Percentiles rank a stretch among this genome's conserved stretches.
Evolutionary conservation across 768 basidiomycete species (phyloP).

Genomic region (Steccherinum ochraceum): DNA sequence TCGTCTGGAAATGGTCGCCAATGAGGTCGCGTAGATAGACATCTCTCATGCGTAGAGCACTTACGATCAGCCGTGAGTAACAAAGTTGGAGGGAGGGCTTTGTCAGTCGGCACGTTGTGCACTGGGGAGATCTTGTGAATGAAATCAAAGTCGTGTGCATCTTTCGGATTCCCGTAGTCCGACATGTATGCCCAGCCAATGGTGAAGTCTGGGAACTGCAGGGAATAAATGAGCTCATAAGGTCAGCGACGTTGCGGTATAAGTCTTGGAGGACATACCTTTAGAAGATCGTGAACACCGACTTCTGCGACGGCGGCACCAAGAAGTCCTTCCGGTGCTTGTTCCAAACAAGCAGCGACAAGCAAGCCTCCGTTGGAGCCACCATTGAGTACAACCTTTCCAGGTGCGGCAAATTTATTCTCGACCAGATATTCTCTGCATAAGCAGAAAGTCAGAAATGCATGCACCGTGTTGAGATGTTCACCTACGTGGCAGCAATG

Average conservation of each 20-base stretch:
- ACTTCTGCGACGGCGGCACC: conserved; percentile 78
- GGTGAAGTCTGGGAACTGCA: conserved; percentile 68
- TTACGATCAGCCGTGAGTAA: conserved; percentile 77
- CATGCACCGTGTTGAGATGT: neutral
- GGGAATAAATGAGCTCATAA: too few species aligned
- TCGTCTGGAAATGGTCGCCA: conserved; percentile 48
- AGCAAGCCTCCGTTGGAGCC: conserved; percentile 77
- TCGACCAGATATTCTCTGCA: conserved; percentile 64
- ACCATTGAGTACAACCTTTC: conserved; percentile 73
- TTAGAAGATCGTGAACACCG: conserved; percentile 74
- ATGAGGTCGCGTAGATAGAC: too few species aligned
- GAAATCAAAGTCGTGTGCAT: conserved; percentile 78
- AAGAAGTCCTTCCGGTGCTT: conserved; percentile 67
- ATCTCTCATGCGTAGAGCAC: too few species aligned
- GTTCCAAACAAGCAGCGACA: conserved; percentile 80
- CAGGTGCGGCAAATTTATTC: conserved; percentile 59
- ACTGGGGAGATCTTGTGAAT: conserved; percentile 75
- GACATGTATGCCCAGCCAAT: conserved; percentile 77
- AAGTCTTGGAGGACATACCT: conserved; percentile 34
- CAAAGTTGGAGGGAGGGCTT: conserved; percentile 57
- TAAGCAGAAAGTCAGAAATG: neutral
- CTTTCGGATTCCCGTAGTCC: conserved; percentile 74
- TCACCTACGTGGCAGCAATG: conserved; percentile 66
- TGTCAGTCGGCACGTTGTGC: conserved; percentile 65
- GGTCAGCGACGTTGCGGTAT: neutral